Base-by-base conservation (phyloP, 2,329 filamentous ascomycete genomes). In the Cladosporium austrohemisphaericum region DNA sequence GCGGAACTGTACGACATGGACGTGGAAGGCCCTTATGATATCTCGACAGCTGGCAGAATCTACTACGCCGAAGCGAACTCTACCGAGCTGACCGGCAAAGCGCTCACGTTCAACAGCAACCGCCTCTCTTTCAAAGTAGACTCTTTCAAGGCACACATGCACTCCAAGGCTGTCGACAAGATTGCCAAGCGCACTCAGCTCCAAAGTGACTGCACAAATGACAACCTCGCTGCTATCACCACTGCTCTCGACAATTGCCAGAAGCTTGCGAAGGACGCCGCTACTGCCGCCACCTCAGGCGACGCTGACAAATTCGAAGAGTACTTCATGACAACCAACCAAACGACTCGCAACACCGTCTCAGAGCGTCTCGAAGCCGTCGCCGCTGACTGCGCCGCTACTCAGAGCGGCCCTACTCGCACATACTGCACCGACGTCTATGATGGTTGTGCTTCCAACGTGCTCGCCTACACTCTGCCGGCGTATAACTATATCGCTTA, bases 401-500 rank as follows among this genome's bases (percentile, higher is more conserved):
- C 71, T n/a, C 72, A 65, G 16, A 65, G 68, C 0, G 76, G 78
- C 1, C 59, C 63, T 2, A 79, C 79, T 2, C 66, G 64, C 1
- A 79, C 78, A 58, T 80, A 81, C 71, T 86, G 83, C 71, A 71
- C 68, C 13, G 82, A 86, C 57, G 66, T 73, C 3, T 78, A 78
- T 59, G 62, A 65, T 2, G 74, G 73, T 52, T 86, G 83, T 56
- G 55, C 60, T 3, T 57, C 60, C 26, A 72, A 72, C 38, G 76
- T 82, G 3, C 67, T 86, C 16, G 83, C 83, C 1, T 86, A 84
- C 64, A 84, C 81, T 0, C 66, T 81, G 3, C 52, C 52, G 2
- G 29, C 54, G 1, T 59, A 58, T 28, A 77, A 76, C 64, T 48
- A 52, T 40, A 78, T 85, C 66, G 78, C 77, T 46, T 83, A 84